Evolutionary conservation across 1,139 yeast genomes (phyloP).

Genomic region (Casaregolazyma lundiana): DNA sequence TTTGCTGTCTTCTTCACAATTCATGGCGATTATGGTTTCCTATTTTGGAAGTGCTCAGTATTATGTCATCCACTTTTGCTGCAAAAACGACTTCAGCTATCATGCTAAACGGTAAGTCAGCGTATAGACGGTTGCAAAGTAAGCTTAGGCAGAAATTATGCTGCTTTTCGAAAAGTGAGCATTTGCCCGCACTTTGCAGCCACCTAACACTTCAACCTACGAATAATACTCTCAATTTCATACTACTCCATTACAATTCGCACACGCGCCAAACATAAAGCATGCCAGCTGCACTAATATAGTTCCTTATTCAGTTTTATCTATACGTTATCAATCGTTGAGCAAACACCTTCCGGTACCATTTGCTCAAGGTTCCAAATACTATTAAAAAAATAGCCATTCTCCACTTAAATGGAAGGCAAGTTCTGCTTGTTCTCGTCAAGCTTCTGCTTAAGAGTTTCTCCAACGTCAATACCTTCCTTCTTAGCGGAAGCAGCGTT

Average conservation of each 20-base stretch:
- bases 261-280: not conserved
- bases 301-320: not conserved
- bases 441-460: not conserved
- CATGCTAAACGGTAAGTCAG: too few relatives aligned
- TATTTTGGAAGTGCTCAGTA: too few relatives aligned
- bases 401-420: not conserved
- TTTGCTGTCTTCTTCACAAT: not conserved
- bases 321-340: not conserved
- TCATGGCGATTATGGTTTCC: not conserved
- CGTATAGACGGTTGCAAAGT: too few relatives aligned
- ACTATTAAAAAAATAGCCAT: not conserved
- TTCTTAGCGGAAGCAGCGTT: constrained; percentile 14
- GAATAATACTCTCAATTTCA: too few relatives aligned
- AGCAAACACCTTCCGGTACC: not conserved
- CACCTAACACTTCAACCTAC: too few relatives aligned
- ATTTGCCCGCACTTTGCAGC: too few relatives aligned
- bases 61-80: too few relatives aligned
- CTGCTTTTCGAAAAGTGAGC: too few relatives aligned
- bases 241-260: not conserved
- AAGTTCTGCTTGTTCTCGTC: constrained; percentile 4
- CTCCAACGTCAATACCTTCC: not conserved
- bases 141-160: too few relatives aligned
- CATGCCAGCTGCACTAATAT: not conserved
- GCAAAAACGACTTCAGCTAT: too few relatives aligned
- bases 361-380: not conserved